phyloP scores from a whole-genome alignment of 306 rosid species.

The Morella rubra region DNA sequence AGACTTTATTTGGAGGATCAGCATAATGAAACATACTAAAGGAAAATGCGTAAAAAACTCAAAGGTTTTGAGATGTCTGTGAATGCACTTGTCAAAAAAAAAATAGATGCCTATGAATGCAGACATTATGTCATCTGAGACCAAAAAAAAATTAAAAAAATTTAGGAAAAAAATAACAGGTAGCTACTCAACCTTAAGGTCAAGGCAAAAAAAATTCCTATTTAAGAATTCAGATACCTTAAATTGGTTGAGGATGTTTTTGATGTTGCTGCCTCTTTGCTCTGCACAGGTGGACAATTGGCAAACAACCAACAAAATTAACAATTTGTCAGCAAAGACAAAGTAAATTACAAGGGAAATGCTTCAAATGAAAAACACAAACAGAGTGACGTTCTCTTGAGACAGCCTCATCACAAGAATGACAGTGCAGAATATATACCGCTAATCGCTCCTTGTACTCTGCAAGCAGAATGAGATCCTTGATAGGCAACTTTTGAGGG shows the following conservation, averaged over 20 bases:
- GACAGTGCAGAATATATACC: constrained; percentile 44
- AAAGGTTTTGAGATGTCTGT: background rate
- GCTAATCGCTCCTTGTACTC: constrained; percentile 65
- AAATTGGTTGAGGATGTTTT: constrained; percentile 40
- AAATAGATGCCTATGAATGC: background rate
- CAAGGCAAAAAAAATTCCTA: background rate
- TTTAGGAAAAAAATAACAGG: background rate
- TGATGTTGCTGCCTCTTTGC: constrained; percentile 57
- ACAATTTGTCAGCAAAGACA: background rate
- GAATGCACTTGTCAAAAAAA: too few relatives aligned
- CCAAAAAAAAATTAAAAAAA: too few relatives aligned
- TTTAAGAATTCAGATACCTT: constrained; percentile 46
- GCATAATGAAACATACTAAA: background rate
- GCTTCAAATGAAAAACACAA: background rate
- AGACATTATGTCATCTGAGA: background rate
- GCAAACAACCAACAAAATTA: constrained; percentile 3
- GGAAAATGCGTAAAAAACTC: background rate
- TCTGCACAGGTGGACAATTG: constrained; percentile 47
- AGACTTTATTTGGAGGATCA: background rate
- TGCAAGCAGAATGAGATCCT: constrained; percentile 67
- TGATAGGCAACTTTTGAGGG: constrained; percentile 47
- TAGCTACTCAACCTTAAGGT: background rate
- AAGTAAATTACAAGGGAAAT: background rate
- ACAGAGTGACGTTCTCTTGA: background rate
- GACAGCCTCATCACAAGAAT: constrained; percentile 1